phyloP scores from a whole-genome alignment of 306 rosid genomes.

The Heteromeles arbutifolia region DNA sequence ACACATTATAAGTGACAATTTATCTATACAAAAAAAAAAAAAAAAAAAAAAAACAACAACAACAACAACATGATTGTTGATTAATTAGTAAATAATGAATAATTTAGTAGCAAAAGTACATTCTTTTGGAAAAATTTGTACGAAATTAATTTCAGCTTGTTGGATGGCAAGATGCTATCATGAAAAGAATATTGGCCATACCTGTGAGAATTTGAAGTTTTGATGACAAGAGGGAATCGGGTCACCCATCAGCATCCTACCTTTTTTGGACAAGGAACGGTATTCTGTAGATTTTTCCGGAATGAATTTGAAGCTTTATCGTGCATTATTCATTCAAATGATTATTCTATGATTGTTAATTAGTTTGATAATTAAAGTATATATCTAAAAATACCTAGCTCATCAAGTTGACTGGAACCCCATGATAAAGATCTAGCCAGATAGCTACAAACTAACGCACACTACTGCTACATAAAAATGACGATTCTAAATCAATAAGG shows the following conservation, averaged over 20 bases:
- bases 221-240: not conserved
- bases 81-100: not conserved
- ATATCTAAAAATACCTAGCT: not conserved
- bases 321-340: not conserved
- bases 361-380: not conserved
- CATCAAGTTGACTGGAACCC: not conserved
- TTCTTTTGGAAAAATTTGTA: not conserved
- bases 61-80: not conserved
- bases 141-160: not conserved
- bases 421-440: no score
- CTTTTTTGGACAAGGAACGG: not conserved
- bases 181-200: not conserved
- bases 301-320: not conserved
- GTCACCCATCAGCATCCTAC: not conserved
- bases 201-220: not conserved
- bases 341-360: not conserved
- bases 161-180: not conserved
- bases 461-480: no score
- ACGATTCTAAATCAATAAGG: no score
- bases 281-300: not conserved
- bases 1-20: not conserved
- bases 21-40: not conserved
- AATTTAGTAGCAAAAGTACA: not conserved
- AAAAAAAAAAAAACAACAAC: no score
- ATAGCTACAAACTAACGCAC: no score